Evolutionary conservation across 441 rosid species (phyloP).

Genomic region (Oxalis stricta): DNA sequence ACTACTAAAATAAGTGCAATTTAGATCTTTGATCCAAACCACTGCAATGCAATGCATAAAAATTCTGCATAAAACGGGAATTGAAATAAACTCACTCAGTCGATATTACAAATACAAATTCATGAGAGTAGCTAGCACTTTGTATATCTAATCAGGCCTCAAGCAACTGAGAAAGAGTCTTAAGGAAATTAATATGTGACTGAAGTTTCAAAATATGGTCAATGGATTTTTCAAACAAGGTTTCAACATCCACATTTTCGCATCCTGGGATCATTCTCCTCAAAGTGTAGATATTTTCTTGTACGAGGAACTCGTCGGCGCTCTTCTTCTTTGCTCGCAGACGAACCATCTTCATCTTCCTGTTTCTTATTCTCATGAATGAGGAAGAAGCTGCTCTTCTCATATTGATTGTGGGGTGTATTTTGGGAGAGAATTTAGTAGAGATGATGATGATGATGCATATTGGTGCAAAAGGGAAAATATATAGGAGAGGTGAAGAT

Average conservation of each 20-base stretch:
- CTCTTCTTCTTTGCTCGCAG: too few relatives aligned
- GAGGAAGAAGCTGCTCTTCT: conserved; percentile 2
- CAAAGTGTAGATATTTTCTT: conserved; percentile 11
- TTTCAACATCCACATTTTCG: conserved; percentile 11
- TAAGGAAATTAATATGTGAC: conserved; percentile 13
- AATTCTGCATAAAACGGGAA: too few relatives aligned
- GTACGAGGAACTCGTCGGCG: conserved; percentile 5
- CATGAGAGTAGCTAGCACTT: too few relatives aligned
- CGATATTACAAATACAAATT: too few relatives aligned
- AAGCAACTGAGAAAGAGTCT: conserved; percentile 11
- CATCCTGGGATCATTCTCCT: conserved; percentile 21
- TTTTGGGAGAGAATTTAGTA: neutral
- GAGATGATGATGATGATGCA: too few relatives aligned
- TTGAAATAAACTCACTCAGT: neutral
- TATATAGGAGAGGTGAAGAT: conserved; percentile 13
- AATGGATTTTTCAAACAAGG: conserved; percentile 17
- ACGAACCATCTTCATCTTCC: conserved; percentile 11
- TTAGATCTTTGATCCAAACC: conserved; percentile 1
- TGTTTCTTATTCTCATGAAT: conserved; percentile 6
- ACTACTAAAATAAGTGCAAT: neutral
- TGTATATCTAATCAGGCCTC: conserved; percentile 3
- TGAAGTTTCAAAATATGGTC: conserved; percentile 17
- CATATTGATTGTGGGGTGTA: neutral
- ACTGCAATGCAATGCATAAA: neutral
- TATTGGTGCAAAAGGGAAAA: neutral